phyloP scores from a whole-genome alignment of 805 yeast species.

The Blastobotrys muscicola region DNA sequence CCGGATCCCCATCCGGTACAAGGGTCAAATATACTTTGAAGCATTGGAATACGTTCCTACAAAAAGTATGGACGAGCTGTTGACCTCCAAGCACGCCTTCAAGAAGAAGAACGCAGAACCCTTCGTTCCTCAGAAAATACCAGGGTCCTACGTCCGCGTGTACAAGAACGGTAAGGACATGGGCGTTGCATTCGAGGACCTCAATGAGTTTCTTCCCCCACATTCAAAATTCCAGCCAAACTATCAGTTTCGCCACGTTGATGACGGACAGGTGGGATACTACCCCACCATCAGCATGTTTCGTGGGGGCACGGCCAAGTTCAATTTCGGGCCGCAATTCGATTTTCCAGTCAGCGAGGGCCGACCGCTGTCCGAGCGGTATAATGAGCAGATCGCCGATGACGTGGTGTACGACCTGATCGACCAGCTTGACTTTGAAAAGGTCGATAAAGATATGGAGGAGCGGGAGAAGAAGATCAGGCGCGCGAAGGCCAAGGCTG shows the following conservation, averaged over 20 bases:
- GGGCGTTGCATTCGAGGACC: slow-evolving; percentile 57
- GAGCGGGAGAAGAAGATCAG: no score
- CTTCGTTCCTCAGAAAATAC: slow-evolving; percentile 21
- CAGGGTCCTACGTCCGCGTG: slow-evolving; percentile 49
- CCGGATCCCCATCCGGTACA: slow-evolving; percentile 79
- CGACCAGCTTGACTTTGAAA: slow-evolving; percentile 62
- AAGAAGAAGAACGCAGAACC: slow-evolving; percentile 12
- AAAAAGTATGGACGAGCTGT: slow-evolving; percentile 60
- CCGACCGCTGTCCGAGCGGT: slow-evolving; percentile 49
- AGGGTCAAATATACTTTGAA: slow-evolving; percentile 70
- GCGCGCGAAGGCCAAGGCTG: background rate
- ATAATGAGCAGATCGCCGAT: slow-evolving; percentile 62
- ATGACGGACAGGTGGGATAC: slow-evolving; percentile 84
- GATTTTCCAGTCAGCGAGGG: slow-evolving; percentile 35
- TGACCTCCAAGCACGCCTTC: slow-evolving; percentile 29
- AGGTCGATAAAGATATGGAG: no score
- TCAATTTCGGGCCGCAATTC: slow-evolving; percentile 63
- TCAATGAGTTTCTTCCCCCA: slow-evolving; percentile 76
- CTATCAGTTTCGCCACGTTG: slow-evolving; percentile 24
- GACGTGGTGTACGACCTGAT: slow-evolving; percentile 75
- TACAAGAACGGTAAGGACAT: slow-evolving; percentile 66
- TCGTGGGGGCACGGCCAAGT: slow-evolving; percentile 62
- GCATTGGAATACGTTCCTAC: slow-evolving; percentile 70
- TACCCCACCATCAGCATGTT: slow-evolving; percentile 84
- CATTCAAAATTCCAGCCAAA: slow-evolving; percentile 37